These are phyloP conservation scores for Lipomyces chichibuensis DNA, from an alignment of 805 yeast genomes.

Conservation along the genomic window DNA sequence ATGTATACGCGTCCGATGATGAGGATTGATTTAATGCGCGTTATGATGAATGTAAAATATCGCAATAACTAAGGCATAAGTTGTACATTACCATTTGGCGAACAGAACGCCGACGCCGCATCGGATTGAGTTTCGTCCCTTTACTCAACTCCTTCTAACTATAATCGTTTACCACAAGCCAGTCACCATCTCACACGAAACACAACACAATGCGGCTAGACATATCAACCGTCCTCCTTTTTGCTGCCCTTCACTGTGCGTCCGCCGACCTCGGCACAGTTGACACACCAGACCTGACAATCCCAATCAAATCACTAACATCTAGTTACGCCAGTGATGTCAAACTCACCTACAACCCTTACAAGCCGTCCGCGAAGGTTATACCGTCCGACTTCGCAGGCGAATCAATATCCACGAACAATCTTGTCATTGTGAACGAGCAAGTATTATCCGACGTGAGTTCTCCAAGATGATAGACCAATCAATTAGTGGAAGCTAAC, in stretches of 20 bases:
- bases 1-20: constrained; percentile 32
- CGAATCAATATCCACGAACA: background rate
- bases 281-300: background rate
- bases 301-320: constrained; percentile 9
- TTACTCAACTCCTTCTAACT: too few species aligned
- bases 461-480: background rate
- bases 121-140: background rate
- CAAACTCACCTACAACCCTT: constrained; percentile 9
- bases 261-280: background rate
- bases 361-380: constrained; percentile 9
- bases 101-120: background rate
- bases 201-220: background rate
- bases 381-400: constrained; percentile 1
- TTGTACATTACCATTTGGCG: background rate
- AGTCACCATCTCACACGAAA: background rate
- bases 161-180: too few species aligned
- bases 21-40: constrained; percentile 7
- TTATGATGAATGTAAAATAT: background rate
- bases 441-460: constrained; percentile 20
- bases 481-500: background rate
- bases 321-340: background rate
- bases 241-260: background rate
- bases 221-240: background rate
- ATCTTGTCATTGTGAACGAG: constrained; percentile 13
- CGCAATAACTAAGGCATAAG: background rate